Conservation (phyloP, 2,329 filamentous ascomycete genomes). For the Colletotrichum costaricense region DNA sequence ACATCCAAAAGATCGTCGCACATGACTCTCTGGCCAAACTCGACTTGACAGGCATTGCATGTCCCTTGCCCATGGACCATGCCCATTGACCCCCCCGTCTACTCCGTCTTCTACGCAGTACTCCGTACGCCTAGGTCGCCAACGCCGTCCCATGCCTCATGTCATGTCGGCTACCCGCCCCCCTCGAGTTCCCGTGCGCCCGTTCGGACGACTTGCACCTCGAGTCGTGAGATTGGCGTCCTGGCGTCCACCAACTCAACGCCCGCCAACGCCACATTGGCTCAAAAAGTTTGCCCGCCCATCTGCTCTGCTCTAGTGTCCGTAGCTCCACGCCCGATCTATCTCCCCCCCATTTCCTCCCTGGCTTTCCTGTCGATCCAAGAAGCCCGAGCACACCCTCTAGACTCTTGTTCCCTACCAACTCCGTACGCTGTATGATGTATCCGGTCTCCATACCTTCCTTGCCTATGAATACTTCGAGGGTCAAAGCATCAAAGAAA, state of each 20-base stretch:
- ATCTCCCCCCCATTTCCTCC: not conserved
- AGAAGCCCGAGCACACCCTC: not conserved
- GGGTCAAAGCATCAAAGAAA: not conserved
- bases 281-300: constrained; percentile 1
- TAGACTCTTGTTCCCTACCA: not conserved
- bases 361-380: not conserved
- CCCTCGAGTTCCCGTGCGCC: constrained; percentile 29
- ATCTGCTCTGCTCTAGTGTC: not conserved
- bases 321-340: not conserved
- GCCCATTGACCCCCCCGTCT: too few species aligned
- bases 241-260: constrained; percentile 15
- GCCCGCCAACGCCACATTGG: constrained; percentile 11
- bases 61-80: not conserved
- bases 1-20: not conserved
- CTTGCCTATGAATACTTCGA: too few species aligned
- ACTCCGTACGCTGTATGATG: not conserved
- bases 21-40: constrained; percentile 26
- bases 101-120: too few species aligned
- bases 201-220: constrained; percentile 19
- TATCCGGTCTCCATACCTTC: not conserved
- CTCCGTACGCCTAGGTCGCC: too few species aligned
- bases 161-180: constrained; percentile 24
- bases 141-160: not conserved
- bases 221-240: constrained; percentile 25
- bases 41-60: constrained; percentile 1